Evolutionary conservation across 306 rosid genomes (phyloP).

Genomic region (Citrullus amarus): DNA sequence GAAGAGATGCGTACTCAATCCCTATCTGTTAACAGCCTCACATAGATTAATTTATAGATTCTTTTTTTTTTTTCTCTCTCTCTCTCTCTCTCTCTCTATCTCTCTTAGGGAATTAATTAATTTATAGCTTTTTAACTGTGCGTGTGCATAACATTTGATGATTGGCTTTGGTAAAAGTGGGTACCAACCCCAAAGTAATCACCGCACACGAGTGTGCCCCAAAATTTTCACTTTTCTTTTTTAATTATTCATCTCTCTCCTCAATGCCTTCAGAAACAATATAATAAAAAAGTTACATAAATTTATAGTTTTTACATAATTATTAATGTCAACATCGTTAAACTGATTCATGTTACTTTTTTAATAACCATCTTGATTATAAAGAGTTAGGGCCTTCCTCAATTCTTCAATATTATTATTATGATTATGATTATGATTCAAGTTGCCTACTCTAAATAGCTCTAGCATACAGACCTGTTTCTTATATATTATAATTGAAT

Average conservation of each 20-base stretch:
- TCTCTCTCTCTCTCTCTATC: no score
- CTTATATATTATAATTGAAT: neutral
- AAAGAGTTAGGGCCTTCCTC: neutral
- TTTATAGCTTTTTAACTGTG: neutral
- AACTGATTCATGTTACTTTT: neutral
- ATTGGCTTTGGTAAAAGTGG: neutral
- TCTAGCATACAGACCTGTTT: neutral
- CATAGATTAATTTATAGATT: neutral
- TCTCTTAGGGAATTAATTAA: neutral
- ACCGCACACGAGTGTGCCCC: neutral
- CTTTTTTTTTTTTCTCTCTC: neutral
- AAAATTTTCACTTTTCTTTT: neutral
- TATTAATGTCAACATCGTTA: neutral
- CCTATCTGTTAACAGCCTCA: neutral
- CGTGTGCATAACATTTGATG: neutral
- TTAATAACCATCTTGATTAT: neutral
- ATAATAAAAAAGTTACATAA: neutral
- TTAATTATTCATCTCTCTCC: neutral
- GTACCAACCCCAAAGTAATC: neutral
- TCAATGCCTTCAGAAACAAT: neutral
- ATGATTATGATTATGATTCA: neutral
- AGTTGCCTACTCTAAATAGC: neutral
- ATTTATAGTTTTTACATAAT: neutral
- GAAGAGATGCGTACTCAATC: neutral
- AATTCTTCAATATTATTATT: neutral